These are phyloP conservation scores for Bolboschoenus planiculmis DNA, from an alignment of 176 grass and related monocot genomes.

Conservation along the genomic window DNA sequence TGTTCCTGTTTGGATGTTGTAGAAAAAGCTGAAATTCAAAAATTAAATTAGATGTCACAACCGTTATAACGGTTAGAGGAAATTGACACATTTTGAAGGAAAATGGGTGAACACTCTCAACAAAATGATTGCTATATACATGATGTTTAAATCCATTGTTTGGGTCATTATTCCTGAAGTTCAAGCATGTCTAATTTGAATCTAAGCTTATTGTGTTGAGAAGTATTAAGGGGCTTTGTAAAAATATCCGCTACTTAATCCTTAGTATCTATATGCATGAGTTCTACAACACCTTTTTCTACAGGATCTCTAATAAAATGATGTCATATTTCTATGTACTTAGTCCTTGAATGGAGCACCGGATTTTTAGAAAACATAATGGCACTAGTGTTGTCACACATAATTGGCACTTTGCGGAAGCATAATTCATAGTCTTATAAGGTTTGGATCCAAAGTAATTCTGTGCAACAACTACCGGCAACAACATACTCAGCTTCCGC, in stretches of 20 bases:
- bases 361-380: background rate
- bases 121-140: too few species aligned
- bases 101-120: too few species aligned
- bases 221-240: background rate
- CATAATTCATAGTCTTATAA: background rate
- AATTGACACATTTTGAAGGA: too few species aligned
- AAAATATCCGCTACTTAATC: background rate
- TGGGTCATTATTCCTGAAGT: too few species aligned
- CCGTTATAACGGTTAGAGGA: too few species aligned
- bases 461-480: background rate
- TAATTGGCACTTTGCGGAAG: background rate
- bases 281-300: background rate
- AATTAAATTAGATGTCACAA: too few species aligned
- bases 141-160: too few species aligned
- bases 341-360: background rate
- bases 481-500: background rate
- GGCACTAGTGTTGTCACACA: background rate
- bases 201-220: background rate
- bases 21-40: too few species aligned
- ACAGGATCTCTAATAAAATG: conserved; percentile 12
- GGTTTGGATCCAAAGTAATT: background rate
- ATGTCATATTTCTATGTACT: conserved; percentile 1
- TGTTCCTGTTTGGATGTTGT: too few species aligned
- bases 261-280: background rate
- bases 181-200: background rate